Conservation (phyloP, 257 asterid species). For the Coffea canephora region DNA sequence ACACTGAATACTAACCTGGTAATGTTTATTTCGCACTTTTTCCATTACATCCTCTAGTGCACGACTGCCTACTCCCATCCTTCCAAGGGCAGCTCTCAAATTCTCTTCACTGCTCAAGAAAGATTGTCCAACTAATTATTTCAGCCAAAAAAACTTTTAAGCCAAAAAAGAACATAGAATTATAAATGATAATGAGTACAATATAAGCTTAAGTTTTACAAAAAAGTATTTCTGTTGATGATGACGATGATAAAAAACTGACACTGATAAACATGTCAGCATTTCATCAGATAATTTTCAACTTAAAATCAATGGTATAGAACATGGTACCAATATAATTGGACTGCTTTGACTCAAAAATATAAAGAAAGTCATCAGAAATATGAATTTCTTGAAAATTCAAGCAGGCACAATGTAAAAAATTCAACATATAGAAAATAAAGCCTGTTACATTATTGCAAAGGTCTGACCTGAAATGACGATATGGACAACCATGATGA, state of each 20-base stretch:
- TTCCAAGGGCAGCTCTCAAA: conserved; percentile 81
- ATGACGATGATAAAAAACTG: neutral
- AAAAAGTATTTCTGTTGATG: neutral
- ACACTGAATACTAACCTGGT: conserved; percentile 58
- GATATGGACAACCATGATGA: conserved; percentile 97
- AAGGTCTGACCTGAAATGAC: conserved; percentile 82
- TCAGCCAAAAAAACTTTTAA: neutral
- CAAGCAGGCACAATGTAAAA: conserved; percentile 1
- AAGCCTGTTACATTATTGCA: conserved; percentile 15
- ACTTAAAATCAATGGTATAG: neutral
- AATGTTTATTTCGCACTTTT: conserved; percentile 77
- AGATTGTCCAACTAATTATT: neutral
- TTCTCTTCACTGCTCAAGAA: conserved; percentile 74
- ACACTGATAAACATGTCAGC: neutral
- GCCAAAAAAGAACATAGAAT: neutral
- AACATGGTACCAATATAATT: neutral
- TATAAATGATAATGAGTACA: neutral
- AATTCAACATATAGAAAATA: conserved; percentile 5
- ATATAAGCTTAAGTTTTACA: neutral
- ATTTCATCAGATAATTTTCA: neutral
- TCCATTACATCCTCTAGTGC: conserved; percentile 73
- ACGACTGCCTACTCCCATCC: conserved; percentile 76
- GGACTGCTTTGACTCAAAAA: neutral
- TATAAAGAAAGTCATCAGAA: neutral
- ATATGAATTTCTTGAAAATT: neutral